Base-by-base conservation (phyloP, 306 rosid species). In the Medicago arabica region DNA sequence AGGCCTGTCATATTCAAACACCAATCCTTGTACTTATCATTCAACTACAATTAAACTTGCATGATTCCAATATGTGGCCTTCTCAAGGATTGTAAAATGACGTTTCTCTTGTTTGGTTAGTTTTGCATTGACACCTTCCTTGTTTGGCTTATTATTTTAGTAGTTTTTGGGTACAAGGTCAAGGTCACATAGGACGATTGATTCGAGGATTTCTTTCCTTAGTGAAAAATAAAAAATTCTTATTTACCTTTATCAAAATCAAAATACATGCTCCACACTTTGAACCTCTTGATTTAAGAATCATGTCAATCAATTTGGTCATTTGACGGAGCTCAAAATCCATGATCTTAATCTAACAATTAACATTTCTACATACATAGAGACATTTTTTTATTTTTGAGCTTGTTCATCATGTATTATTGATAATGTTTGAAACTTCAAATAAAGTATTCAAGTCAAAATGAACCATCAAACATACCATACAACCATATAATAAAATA, bases 111-210 rank as follows among this genome's bases (percentile, higher is more conserved):
- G 72, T 78, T 41, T 15, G 34, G 40, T 72, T 72, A 43, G 53
- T 34, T 66, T 66, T 66, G 54, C 4, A 21, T 34, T 6, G 21
- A 14, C 57, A 65, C 70, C 53, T 80, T 73, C 79, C 70, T 80
- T 73, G 47, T 73, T 57, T 73, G 79, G 75, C 57, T 44, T 36
- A 21, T 17, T 39, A 16, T 61, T 69, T 5, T 31, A 5, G 28
- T 72, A 54, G 5, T 31, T 65, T 58, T 41, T 19, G 5, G 41
- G 6, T 71, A 18, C 15, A 54, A 67, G 1, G 60, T 28, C 28
- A 69, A 25, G 13, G 19, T 71, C 53, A 34, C 61, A 10, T 47
- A 47, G 44, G 25, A 47, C 23, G 40, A n/a, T 49, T 69, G 31
- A 50, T 50, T 69, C 61, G 61, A 16, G 47, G 44, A 10, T 28